Base-by-base conservation (phyloP, 768 basidiomycete species). In the Trametes cingulata region DNA sequence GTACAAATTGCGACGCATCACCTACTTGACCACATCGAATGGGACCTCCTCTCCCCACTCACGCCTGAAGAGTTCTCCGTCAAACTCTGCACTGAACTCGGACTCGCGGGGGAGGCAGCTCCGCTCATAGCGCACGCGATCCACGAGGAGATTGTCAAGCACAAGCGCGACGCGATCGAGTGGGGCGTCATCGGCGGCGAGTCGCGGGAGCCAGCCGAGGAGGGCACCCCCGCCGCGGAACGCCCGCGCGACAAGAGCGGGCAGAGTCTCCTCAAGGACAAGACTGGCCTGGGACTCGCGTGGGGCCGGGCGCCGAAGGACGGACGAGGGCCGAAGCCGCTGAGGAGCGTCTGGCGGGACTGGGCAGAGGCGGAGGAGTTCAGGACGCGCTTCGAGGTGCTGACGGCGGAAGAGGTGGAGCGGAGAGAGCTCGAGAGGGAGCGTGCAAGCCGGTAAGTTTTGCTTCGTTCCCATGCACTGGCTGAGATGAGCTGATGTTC, bases 21-120 rank as follows among this genome's bases (percentile, higher is more conserved):
- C 72, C 81, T 99, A 1, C 79, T 91, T 57, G 97, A 99, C 75
- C 91, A 95, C 69, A 94, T 99, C 65, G 97, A 99, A 74, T 99
- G 96, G 96, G 96, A 99, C 74, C 82, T 98, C n/a, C 84, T 91
- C 46, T 96, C 95, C 3, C 83, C 90, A 3, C 81, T 98, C 37
- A 95, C 93, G 0, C 96, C 96, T 1, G 90, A 96, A 71, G 80
- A 76, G 0, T 98, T 98, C 68, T 84, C 96, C 0, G 74, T 76
- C 39, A 85, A 83, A 50, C 87, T 98, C 35, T 93, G 91, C 67
- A 72, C 80, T 22, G 97, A 98, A 63, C 83, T 98, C 15, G 95
- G 94, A 7, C 81, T 99, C 2, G 80, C 88, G 0, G 92, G 94
- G 39, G 94, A 95, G 71, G 92, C 95, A 0, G 71, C 87, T 6